Evolutionary conservation across 2,329 filamentous ascomycete species (phyloP).

Genomic region (Colletotrichum sp.): DNA sequence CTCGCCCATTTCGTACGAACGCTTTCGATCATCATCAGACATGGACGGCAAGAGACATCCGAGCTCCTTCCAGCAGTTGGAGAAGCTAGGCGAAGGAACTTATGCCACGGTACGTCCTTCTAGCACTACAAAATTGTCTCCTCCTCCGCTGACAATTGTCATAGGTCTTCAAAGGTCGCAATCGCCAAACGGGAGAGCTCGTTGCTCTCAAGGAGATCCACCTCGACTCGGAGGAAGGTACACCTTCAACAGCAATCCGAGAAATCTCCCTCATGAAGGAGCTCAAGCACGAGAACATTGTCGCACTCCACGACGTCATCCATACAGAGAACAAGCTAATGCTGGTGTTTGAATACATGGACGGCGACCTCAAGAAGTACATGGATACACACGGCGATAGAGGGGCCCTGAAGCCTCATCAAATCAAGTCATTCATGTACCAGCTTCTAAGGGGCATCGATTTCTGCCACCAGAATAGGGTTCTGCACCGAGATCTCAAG

Average conservation of each 20-base stretch:
- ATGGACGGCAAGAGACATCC: constrained; percentile 96
- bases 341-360: constrained; percentile 99
- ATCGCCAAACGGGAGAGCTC: constrained; percentile 94
- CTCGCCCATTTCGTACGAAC: not conserved
- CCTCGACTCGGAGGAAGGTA: constrained; percentile 97
- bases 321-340: constrained; percentile 99
- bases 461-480: constrained; percentile 97
- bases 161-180: constrained; percentile 97
- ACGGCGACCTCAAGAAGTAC: constrained; percentile 97
- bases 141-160: not conserved
- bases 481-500: constrained; percentile 94
- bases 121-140: not conserved
- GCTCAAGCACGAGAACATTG: constrained; percentile 98
- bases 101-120: constrained; percentile 84
- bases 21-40: not conserved
- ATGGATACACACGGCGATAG: constrained; percentile 95
- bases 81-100: constrained; percentile 97
- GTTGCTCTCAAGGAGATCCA: constrained; percentile 99
- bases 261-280: constrained; percentile 99
- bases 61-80: constrained; percentile 98
- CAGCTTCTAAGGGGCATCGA: constrained; percentile 95
- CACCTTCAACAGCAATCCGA: constrained; percentile 94
- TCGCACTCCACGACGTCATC: constrained; percentile 96
- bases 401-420: constrained; percentile 84
- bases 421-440: constrained; percentile 99